These are phyloP conservation scores for Coccomyxa sp. DNA, from an alignment of 139 green algal species.

Conservation along the genomic window DNA sequence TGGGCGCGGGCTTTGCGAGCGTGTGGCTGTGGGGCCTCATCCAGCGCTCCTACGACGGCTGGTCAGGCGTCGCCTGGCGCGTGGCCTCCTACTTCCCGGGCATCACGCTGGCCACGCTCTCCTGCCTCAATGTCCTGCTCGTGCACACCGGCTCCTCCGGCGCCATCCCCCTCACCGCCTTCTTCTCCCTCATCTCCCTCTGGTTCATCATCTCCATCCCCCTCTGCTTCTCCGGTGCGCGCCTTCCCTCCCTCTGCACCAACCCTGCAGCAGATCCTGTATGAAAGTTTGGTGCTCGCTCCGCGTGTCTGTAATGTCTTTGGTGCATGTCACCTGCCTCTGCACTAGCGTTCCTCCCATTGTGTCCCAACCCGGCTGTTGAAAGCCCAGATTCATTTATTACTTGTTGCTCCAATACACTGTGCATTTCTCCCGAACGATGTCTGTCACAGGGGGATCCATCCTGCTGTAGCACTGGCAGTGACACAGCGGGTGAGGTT, in stretches of 20 bases:
- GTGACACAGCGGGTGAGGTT: too few relatives aligned
- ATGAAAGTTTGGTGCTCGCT: neutral
- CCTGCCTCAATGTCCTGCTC: slow-evolving; percentile 78
- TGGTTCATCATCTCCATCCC: slow-evolving; percentile 90
- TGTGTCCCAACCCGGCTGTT: too few relatives aligned
- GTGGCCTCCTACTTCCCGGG: slow-evolving; percentile 80
- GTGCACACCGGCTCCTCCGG: slow-evolving; percentile 69
- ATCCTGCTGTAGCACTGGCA: too few relatives aligned
- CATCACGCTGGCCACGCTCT: slow-evolving; percentile 52
- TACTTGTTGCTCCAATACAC: too few relatives aligned
- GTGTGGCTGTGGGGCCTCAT: slow-evolving; percentile 83
- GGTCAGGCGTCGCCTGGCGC: slow-evolving; percentile 47
- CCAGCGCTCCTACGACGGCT: slow-evolving; percentile 69
- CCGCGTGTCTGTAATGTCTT: too few relatives aligned
- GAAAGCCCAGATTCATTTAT: too few relatives aligned
- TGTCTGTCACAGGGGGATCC: too few relatives aligned
- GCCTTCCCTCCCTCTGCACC: neutral
- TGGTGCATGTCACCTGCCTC: neutral
- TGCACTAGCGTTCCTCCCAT: too few relatives aligned
- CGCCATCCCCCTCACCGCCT: slow-evolving; percentile 81
- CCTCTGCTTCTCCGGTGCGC: slow-evolving; percentile 49
- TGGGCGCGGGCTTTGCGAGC: slow-evolving; percentile 57
- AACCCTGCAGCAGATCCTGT: neutral
- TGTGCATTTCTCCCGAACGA: too few relatives aligned
- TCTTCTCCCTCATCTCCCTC: slow-evolving; percentile 81